Evolutionary conservation across 192 early-diverging fungal species (phyloP).

Genomic region (Linnemannia hyalina): DNA sequence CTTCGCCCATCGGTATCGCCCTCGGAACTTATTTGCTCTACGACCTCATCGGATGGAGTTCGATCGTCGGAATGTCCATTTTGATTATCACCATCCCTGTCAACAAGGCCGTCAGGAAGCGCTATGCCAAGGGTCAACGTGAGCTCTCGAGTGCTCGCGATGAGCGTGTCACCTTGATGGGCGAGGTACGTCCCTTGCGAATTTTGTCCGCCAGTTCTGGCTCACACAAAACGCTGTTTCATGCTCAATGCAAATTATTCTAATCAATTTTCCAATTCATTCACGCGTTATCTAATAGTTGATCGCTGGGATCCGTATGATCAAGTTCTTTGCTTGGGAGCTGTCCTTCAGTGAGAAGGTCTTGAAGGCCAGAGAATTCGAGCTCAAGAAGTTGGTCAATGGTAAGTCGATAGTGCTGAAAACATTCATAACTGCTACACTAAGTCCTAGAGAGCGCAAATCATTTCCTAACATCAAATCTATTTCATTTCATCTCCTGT

Average conservation of each 20-base stretch:
- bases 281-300: slow-evolving; percentile 63
- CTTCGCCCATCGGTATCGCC: slow-evolving; percentile 69
- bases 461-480: not conserved
- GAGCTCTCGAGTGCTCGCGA: slow-evolving; percentile 72
- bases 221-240: not conserved
- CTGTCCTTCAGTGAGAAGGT: slow-evolving; percentile 73
- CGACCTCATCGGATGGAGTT: slow-evolving; percentile 83
- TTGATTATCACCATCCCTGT: slow-evolving; percentile 60
- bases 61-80: slow-evolving; percentile 78
- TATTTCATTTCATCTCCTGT: not conserved
- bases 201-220: not conserved
- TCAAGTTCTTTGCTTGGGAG: slow-evolving; percentile 92
- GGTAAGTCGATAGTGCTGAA: slow-evolving; percentile 34
- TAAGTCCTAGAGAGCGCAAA: not conserved
- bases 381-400: slow-evolving; percentile 60
- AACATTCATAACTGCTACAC: not conserved
- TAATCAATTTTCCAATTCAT: not conserved
- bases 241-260: not conserved
- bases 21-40: slow-evolving; percentile 80
- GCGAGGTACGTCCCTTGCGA: slow-evolving; percentile 64
- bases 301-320: slow-evolving; percentile 86
- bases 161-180: slow-evolving; percentile 69
- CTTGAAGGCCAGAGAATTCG: slow-evolving; percentile 61
- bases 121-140: slow-evolving; percentile 64
- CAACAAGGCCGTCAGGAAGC: slow-evolving; percentile 49